A percentile compares a stretch with the other conserved stretches of the same genome.
These are phyloP conservation scores for Stereum hirsutum DNA, from an alignment of 1,284 basidiomycete genomes.

Conservation along the genomic window DNA sequence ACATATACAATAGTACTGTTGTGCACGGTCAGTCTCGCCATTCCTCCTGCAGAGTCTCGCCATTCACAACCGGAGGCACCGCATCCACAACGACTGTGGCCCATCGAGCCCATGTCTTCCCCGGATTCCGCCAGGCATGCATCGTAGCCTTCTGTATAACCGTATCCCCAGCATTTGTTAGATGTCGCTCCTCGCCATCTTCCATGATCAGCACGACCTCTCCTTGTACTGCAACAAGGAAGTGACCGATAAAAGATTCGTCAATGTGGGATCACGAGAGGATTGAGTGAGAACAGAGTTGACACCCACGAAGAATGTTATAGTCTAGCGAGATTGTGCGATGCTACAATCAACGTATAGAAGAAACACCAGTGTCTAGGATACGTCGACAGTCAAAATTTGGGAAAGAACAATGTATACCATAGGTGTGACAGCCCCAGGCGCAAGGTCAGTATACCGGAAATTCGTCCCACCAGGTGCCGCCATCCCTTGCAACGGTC, in stretches of 20 bases:
- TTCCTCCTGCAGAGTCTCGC: conserved; percentile 16
- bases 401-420: conserved; percentile 21
- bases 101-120: conserved; percentile 42
- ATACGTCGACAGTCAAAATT: background rate
- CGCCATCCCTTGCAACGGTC: conserved; percentile 30
- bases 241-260: background rate
- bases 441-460: conserved; percentile 48
- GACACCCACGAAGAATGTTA: conserved; percentile 43
- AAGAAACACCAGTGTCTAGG: background rate
- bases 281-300: background rate
- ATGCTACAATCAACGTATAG: conserved; percentile 20
- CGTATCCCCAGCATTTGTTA: conserved; percentile 46
- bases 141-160: conserved; percentile 50
- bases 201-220: conserved; percentile 46
- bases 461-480: conserved; percentile 37
- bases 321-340: conserved; percentile 48
- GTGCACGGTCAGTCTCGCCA: no score
- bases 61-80: conserved; percentile 39
- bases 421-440: conserved; percentile 40
- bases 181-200: conserved; percentile 43
- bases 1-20: background rate
- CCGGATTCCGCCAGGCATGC: conserved; percentile 56
- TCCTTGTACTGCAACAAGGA: conserved; percentile 33
- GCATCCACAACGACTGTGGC: conserved; percentile 44
- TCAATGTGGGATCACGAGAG: background rate